These are phyloP conservation scores for Crithidia sp. DNA, from an alignment of 208 protist species.

Conservation along the genomic window DNA sequence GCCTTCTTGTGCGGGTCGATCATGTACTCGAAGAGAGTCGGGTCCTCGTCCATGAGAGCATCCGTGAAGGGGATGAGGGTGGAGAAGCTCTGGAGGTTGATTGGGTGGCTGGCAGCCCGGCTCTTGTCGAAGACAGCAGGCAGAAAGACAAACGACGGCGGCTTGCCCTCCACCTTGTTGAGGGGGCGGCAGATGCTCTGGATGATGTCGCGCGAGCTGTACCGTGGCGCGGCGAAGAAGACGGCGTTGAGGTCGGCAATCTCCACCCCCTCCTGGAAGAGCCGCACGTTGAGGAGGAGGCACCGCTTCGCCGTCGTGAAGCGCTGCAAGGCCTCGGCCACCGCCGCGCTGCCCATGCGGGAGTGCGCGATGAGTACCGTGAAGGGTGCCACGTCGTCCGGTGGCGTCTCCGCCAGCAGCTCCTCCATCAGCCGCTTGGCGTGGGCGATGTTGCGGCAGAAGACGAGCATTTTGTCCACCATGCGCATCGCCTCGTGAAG, in stretches of 20 bases:
- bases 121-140: slow-evolving; percentile 61
- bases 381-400: slow-evolving; percentile 58
- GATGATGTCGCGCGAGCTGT: slow-evolving; percentile 84
- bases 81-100: slow-evolving; percentile 76
- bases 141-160: slow-evolving; percentile 71
- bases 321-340: slow-evolving; percentile 46
- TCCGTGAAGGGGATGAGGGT: slow-evolving; percentile 82
- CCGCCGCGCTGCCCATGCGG: slow-evolving; percentile 47
- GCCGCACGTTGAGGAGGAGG: slow-evolving; percentile 74
- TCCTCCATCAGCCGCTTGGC: slow-evolving; percentile 41
- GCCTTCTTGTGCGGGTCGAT: slow-evolving; percentile 75
- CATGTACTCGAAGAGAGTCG: slow-evolving; percentile 79
- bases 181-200: slow-evolving; percentile 84
- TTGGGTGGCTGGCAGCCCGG: slow-evolving; percentile 51
- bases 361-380: slow-evolving; percentile 71
- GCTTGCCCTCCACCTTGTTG: slow-evolving; percentile 64
- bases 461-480: slow-evolving; percentile 83
- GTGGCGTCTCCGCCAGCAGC: slow-evolving; percentile 26
- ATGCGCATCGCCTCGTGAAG: slow-evolving; percentile 76
- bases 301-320: slow-evolving; percentile 48
- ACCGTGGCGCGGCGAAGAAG: slow-evolving; percentile 78
- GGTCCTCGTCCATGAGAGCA: slow-evolving; percentile 86
- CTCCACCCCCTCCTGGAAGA: slow-evolving; percentile 83
- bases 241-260: slow-evolving; percentile 82
- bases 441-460: slow-evolving; percentile 71